These are phyloP conservation scores for Trifolium repens DNA, from an alignment of 306 rosid genomes.

Conservation along the genomic window DNA sequence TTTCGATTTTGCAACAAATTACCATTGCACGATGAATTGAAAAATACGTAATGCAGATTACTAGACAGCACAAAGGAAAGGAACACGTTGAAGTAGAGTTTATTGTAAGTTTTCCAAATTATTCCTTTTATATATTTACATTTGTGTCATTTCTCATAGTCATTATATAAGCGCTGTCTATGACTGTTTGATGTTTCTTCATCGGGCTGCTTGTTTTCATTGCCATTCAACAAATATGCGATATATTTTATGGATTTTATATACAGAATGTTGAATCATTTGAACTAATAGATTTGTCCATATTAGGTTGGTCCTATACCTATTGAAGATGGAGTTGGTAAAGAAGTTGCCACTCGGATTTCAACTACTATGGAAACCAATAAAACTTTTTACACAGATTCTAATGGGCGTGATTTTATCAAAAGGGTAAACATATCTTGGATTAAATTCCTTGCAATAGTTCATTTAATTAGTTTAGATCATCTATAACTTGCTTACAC, in stretches of 20 bases:
- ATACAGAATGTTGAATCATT: slow-evolving; percentile 24
- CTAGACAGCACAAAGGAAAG: slow-evolving; percentile 77
- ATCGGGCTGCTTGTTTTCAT: slow-evolving; percentile 19
- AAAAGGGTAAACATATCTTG: slow-evolving; percentile 68
- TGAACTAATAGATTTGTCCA: slow-evolving; percentile 30
- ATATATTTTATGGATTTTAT: slow-evolving; percentile 29
- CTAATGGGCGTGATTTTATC: slow-evolving; percentile 96
- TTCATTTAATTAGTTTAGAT: slow-evolving; percentile 32
- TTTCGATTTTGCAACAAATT: slow-evolving; percentile 22
- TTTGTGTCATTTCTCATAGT: slow-evolving; percentile 29
- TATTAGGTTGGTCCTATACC: slow-evolving; percentile 96
- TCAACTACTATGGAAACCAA: slow-evolving; percentile 66
- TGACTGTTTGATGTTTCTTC: slow-evolving; percentile 19
- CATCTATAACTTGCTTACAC: slow-evolving; percentile 30
- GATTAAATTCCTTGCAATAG: slow-evolving; percentile 25
- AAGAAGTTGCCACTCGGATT: slow-evolving; percentile 80
- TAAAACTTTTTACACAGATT: slow-evolving; percentile 88
- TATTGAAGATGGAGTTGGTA: slow-evolving; percentile 83
- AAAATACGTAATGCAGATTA: slow-evolving; percentile 57
- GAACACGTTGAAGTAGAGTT: slow-evolving; percentile 98
- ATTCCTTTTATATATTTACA: slow-evolving; percentile 26
- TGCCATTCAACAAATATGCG: slow-evolving; percentile 8
- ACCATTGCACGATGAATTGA: slow-evolving; percentile 33
- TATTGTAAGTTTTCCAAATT: slow-evolving; percentile 65
- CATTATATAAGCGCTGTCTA: slow-evolving; percentile 24